Evolutionary conservation across 1,284 basidiomycete genomes (phyloP).

Genomic region (Pterulicium gracile): DNA sequence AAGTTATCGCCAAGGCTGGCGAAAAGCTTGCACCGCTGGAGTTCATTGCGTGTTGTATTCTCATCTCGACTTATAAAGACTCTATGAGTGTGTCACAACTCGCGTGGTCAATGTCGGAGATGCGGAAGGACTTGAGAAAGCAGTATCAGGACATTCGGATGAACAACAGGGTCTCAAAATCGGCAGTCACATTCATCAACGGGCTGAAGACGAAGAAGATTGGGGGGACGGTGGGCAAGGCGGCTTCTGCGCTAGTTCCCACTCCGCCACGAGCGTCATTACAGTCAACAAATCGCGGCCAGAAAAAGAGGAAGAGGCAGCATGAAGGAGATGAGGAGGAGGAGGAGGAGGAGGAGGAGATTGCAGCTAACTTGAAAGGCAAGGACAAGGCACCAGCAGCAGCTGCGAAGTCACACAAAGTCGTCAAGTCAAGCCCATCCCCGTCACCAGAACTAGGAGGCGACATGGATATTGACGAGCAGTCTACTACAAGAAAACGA

Average conservation of each 20-base stretch:
- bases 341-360: not conserved
- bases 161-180: slow-evolving; percentile 38
- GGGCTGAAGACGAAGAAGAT: slow-evolving; percentile 2
- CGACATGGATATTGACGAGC: not conserved
- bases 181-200: slow-evolving; percentile 34
- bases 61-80: slow-evolving; percentile 35
- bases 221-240: not conserved
- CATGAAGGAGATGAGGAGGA: not conserved
- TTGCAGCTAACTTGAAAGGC: not conserved
- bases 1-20: slow-evolving; percentile 21
- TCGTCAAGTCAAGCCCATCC: not conserved
- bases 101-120: slow-evolving; percentile 28
- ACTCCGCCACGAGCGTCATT: not conserved
- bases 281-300: too few relatives aligned
- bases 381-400: not conserved
- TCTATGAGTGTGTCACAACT: slow-evolving; percentile 26
- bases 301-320: not conserved
- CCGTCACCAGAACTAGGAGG: not conserved
- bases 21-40: slow-evolving; percentile 52
- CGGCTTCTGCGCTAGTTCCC: not conserved
- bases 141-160: slow-evolving; percentile 40
- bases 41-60: slow-evolving; percentile 39
- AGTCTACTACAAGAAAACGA: not conserved
- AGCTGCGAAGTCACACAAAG: not conserved
- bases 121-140: slow-evolving; percentile 39